Conservation (phyloP, 2,329 filamentous ascomycete genomes). For the Nothophaeocryptopus gaeumannii region DNA sequence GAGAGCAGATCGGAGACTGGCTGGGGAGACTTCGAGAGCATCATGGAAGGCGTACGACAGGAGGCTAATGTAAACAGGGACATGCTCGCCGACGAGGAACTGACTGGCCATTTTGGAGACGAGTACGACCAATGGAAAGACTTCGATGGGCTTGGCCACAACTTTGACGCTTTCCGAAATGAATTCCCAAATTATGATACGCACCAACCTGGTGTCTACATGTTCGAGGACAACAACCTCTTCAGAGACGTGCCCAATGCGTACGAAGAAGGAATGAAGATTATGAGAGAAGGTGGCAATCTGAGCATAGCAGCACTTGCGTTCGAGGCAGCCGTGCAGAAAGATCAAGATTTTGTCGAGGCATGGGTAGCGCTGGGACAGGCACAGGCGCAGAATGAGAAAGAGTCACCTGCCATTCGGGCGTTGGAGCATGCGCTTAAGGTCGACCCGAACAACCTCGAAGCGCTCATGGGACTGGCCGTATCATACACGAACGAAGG, state of each 20-base stretch:
- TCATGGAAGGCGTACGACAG: slow-evolving; percentile 81
- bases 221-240: slow-evolving; percentile 92
- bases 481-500: slow-evolving; percentile 99
- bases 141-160: slow-evolving; percentile 68
- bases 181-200: slow-evolving; percentile 37
- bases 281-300: slow-evolving; percentile 91
- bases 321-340: slow-evolving; percentile 93
- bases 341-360: slow-evolving; percentile 80
- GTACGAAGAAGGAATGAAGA: slow-evolving; percentile 88
- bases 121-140: slow-evolving; percentile 78
- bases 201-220: slow-evolving; percentile 73
- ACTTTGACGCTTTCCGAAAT: slow-evolving; percentile 50
- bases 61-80: slow-evolving; percentile 62
- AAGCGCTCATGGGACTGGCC: slow-evolving; percentile 89
- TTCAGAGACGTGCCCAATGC: slow-evolving; percentile 79
- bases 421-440: slow-evolving; percentile 89
- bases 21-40: slow-evolving; percentile 84
- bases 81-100: slow-evolving; percentile 65
- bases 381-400: slow-evolving; percentile 96
- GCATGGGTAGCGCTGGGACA: slow-evolving; percentile 92
- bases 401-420: slow-evolving; percentile 91
- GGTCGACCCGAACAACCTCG: slow-evolving; percentile 79
- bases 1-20: slow-evolving; percentile 62
- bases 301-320: slow-evolving; percentile 88
- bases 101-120: slow-evolving; percentile 64